Base-by-base conservation (phyloP, 1,139 yeast genomes). In the Blastobotrys proliferans region DNA sequence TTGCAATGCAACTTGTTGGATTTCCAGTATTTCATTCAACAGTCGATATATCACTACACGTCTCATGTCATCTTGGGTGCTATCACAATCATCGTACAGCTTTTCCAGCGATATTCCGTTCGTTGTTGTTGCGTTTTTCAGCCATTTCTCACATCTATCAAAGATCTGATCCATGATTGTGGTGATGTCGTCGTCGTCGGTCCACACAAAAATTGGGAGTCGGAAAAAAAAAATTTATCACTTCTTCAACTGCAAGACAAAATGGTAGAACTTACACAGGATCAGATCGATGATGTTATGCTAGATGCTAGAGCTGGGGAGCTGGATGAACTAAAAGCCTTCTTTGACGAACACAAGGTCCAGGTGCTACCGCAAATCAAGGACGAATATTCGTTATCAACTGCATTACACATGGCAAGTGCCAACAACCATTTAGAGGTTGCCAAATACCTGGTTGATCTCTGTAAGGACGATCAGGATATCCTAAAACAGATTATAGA, bases 341-440 rank as follows among this genome's bases (percentile, higher is more conserved):
- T 85, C 37, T 83, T 90, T 56, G 46, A 42, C 3, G 44, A 40
- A 16, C 28, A 47, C 24, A 40, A 38, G n/a, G 41, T 42, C 3
- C 41, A 37, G 13, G 41, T 48, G 8, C 45, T 61, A 36, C 49
- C 51, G n/a, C 48, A 51, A 37, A 78, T 81, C 46, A 76, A 74
- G 55, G 94, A 85, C 52, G 81, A 80, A 38, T 70, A 65, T 40
- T 74, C 88, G 1, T 65, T 74, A 41, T 77, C 84, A 43, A 86
- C 96, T 0, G 83, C 95, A 10, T 67, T 92, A 41, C 98, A 92
- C 60, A 85, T 86, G 88, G 96, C 97, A 1, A 80, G 94, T 26
- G 98, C 94, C 26, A 92, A 92, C 63, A 97, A 97, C 0, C 95
- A 90, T 60, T 51, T 69, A n/a, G 87, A 79, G 38, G 77, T 81